Evolutionary conservation across 208 protist species (phyloP).

Genomic region (Leishmania mexicana): DNA sequence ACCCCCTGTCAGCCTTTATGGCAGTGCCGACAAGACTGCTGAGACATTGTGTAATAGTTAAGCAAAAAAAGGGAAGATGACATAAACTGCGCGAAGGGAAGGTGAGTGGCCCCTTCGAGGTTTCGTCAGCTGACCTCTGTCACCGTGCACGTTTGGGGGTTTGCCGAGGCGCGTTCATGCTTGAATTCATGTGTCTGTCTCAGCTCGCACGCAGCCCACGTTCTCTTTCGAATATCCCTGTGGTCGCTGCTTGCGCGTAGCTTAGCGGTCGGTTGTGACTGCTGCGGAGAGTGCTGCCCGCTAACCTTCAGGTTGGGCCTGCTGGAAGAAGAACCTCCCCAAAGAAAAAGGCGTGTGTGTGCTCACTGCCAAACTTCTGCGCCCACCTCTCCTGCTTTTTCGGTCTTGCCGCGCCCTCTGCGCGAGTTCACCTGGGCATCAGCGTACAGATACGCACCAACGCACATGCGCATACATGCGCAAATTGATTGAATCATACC

Average conservation of each 20-base stretch:
- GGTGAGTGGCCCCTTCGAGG: background rate
- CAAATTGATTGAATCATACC: slow-evolving; percentile 13
- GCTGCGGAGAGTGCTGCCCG: background rate
- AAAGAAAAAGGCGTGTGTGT: background rate
- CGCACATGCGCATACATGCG: background rate
- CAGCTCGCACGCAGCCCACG: background rate
- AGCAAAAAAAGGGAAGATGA: background rate
- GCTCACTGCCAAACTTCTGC: background rate
- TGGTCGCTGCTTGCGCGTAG: background rate
- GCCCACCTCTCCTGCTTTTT: background rate
- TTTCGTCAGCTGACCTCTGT: background rate
- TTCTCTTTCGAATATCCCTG: background rate
- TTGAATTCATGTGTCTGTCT: background rate
- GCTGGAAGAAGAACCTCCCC: background rate
- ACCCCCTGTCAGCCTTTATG: background rate
- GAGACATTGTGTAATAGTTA: background rate
- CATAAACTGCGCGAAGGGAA: background rate
- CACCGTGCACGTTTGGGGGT: background rate
- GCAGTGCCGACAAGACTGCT: background rate
- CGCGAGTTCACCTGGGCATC: background rate
- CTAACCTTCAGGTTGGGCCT: background rate
- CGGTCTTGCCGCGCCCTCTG: background rate
- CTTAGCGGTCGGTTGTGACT: background rate
- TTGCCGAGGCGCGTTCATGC: background rate
- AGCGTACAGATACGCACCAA: background rate